These are phyloP conservation scores for Kalmusia sp. DNA, from an alignment of 2,329 filamentous ascomycete species.

Conservation along the genomic window DNA sequence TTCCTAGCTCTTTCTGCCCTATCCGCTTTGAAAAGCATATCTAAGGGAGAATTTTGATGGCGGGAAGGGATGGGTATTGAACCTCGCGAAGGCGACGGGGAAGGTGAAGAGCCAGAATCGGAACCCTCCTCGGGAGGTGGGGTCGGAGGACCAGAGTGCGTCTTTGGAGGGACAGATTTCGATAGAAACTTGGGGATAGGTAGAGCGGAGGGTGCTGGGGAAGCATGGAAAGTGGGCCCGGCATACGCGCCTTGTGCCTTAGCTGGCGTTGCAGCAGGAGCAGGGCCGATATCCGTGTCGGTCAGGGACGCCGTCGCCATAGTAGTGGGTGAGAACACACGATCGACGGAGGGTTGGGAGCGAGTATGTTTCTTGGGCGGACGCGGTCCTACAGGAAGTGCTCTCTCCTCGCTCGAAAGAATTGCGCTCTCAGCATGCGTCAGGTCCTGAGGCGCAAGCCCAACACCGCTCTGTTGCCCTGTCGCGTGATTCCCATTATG, in stretches of 20 bases:
- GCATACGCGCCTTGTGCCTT: slow-evolving; percentile 72
- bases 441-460: slow-evolving; percentile 15
- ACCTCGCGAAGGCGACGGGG: slow-evolving; percentile 61
- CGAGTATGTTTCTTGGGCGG: slow-evolving; percentile 39
- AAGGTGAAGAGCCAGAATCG: slow-evolving; percentile 50
- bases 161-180: slow-evolving; percentile 71
- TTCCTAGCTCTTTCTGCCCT: slow-evolving; percentile 75
- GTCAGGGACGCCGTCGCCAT: slow-evolving; percentile 30
- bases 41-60: slow-evolving; percentile 78
- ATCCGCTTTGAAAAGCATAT: slow-evolving; percentile 89
- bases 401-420: slow-evolving; percentile 38
- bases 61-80: slow-evolving; percentile 49
- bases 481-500: slow-evolving; percentile 33
- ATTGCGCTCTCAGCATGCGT: slow-evolving; percentile 33
- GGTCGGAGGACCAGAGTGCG: slow-evolving; percentile 53
- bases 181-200: slow-evolving; percentile 90
- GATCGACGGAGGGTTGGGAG: slow-evolving; percentile 37
- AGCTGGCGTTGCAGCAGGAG: slow-evolving; percentile 37
- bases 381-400: slow-evolving; percentile 29
- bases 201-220: slow-evolving; percentile 86
- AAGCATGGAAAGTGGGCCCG: slow-evolving; percentile 92
- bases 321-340: slow-evolving; percentile 26
- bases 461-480: slow-evolving; percentile 21
- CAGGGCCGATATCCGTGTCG: slow-evolving; percentile 31
- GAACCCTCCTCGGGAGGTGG: slow-evolving; percentile 55